These are phyloP conservation scores for Tulasnella sp. DNA, from an alignment of 768 basidiomycete genomes.

Conservation along the genomic window DNA sequence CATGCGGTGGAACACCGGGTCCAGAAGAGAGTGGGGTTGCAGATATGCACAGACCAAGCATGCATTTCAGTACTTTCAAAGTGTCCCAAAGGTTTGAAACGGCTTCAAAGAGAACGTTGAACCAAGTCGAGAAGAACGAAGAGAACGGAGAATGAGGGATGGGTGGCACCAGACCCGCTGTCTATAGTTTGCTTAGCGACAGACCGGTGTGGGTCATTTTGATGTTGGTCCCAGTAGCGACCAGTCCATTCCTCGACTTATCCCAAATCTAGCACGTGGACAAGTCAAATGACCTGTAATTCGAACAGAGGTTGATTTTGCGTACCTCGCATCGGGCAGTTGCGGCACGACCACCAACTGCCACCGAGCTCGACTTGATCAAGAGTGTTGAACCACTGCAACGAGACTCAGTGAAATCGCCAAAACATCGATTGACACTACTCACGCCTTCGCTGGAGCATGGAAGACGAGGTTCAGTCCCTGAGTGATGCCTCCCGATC, in stretches of 20 bases:
- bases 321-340: slow-evolving; percentile 13
- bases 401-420: background rate
- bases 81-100: no score
- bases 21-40: no score
- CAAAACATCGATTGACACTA: background rate
- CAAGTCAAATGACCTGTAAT: background rate
- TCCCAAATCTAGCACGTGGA: background rate
- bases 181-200: background rate
- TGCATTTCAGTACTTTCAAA: no score
- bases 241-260: background rate
- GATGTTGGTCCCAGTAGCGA: slow-evolving; percentile 8
- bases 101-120: no score
- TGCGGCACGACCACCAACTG: slow-evolving; percentile 8
- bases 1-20: no score
- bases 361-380: slow-evolving; percentile 2
- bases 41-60: no score
- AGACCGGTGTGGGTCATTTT: background rate
- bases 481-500: background rate
- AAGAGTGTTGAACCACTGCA: slow-evolving; percentile 9
- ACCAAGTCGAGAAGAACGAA: no score
- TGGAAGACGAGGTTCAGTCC: slow-evolving; percentile 10
- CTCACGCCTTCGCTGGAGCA: slow-evolving; percentile 11
- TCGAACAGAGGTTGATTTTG: background rate
- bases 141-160: background rate
- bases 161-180: background rate